phyloP scores from a whole-genome alignment of 2,329 filamentous ascomycete species.

The Hawksworthiomyces lignivorus region DNA sequence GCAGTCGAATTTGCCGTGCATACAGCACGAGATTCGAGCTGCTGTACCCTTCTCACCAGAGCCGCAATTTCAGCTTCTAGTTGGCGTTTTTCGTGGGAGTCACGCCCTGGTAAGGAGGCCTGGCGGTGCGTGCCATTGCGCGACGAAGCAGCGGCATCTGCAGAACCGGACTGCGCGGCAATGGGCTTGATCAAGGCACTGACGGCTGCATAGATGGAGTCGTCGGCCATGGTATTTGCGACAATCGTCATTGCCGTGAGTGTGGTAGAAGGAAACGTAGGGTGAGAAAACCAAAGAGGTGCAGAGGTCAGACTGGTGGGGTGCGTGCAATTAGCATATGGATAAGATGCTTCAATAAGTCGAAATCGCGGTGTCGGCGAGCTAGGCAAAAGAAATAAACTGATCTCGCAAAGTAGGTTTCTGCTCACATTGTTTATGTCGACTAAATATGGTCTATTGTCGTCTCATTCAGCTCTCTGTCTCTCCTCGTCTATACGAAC shows the following conservation, averaged over 20 bases:
- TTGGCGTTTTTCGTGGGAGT: slow-evolving; percentile 65
- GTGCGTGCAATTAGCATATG: too few species aligned
- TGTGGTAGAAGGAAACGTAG: neutral
- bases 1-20: slow-evolving; percentile 36
- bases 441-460: too few species aligned
- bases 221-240: slow-evolving; percentile 21
- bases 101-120: slow-evolving; percentile 68
- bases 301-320: too few species aligned
- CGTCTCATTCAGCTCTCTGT: too few species aligned
- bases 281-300: neutral
- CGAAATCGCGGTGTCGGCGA: too few species aligned
- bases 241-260: slow-evolving; percentile 12
- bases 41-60: slow-evolving; percentile 68
- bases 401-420: too few species aligned
- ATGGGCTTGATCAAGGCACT: slow-evolving; percentile 24
- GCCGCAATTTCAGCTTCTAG: slow-evolving; percentile 79
- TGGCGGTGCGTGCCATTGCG: slow-evolving; percentile 34
- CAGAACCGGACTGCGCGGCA: slow-evolving; percentile 19
- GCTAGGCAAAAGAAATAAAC: too few species aligned
- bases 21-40: slow-evolving; percentile 67
- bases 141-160: slow-evolving; percentile 10
- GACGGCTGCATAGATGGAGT: slow-evolving; percentile 21
- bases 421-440: too few species aligned
- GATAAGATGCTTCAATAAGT: too few species aligned
- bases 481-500: neutral